Evolutionary conservation across 257 asterid genomes (phyloP).

Genomic region (Ehretia macrophylla): DNA sequence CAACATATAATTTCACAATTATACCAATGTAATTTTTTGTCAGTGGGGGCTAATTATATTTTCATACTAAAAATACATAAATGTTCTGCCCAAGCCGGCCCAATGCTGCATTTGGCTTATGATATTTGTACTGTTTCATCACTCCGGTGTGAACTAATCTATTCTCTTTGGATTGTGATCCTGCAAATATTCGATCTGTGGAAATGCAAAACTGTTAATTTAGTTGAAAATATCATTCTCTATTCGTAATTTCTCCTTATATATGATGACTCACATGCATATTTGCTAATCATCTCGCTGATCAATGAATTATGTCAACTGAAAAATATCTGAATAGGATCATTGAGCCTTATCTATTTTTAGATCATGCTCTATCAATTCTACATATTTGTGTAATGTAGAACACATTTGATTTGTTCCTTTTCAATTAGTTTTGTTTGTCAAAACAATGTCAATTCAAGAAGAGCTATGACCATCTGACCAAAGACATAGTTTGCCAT

Average conservation of each 20-base stretch:
- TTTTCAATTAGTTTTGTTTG: no score
- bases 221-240: neutral
- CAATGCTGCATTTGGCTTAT: neutral
- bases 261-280: neutral
- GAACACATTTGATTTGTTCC: no score
- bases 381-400: no score
- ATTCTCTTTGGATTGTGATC: neutral
- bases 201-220: neutral
- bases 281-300: no score
- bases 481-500: constrained; percentile 47
- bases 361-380: constrained; percentile 14
- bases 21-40: no score
- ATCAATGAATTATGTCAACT: no score
- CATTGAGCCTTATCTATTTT: no score
- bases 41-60: no score
- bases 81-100: neutral
- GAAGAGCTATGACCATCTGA: constrained; percentile 67
- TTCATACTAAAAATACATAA: no score
- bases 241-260: neutral
- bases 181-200: neutral
- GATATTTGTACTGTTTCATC: neutral
- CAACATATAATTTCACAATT: no score
- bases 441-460: no score
- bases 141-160: neutral
- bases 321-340: no score